Base-by-base conservation (phyloP, 2,329 filamentous ascomycete genomes). In the Chalara sp. region DNA sequence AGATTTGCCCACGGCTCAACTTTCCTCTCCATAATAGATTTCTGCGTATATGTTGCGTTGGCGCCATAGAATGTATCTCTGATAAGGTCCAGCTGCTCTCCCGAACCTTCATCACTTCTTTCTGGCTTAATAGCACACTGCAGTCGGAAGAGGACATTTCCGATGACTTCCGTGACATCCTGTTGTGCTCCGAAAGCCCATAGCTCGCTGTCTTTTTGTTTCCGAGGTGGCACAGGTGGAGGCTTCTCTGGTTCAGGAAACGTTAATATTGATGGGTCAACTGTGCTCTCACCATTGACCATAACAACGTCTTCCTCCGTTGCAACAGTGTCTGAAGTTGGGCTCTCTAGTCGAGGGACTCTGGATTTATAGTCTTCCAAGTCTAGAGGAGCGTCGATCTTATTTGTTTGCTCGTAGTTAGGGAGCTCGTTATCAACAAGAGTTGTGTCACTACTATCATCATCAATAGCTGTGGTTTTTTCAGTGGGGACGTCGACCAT, bases 151-250 rank as follows among this genome's bases (percentile, higher is more conserved):
- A 96, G 81, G 30, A 96, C 87, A 61, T 92, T 93, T 52, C 89
- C 89, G 72, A 96, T 91, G 44, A 96, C 92, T 68, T 99, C 93
- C 10, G 90, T 90, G 5, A 96, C 92, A 68, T 99, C 93, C 69
- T 99, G 91, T 64, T 99, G 93, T 33, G 64, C 58, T 28, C 65
- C 65, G 59, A 67, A 67, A 47, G 55, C 62, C 60, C 64, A 65
- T 39, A 65, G 47, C 39, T 66, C 61, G 7, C 62, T 57, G 29
- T 64, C 57, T 11, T 60, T 60, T 32, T 63, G 51, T 44, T 66
- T 66, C 42, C 65, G 65, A n/a, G 64, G 58, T 37, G 65, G 65
- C 39, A 65, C 65, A 29, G 66, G 55, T 31, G 64, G 64, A 13
- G 64, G 64, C 47, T 63, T 63, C 33, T 67, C 64, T 7, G 61